Conservation (phyloP, 2,329 filamentous ascomycete species). For the Sclerotinia borealis region DNA sequence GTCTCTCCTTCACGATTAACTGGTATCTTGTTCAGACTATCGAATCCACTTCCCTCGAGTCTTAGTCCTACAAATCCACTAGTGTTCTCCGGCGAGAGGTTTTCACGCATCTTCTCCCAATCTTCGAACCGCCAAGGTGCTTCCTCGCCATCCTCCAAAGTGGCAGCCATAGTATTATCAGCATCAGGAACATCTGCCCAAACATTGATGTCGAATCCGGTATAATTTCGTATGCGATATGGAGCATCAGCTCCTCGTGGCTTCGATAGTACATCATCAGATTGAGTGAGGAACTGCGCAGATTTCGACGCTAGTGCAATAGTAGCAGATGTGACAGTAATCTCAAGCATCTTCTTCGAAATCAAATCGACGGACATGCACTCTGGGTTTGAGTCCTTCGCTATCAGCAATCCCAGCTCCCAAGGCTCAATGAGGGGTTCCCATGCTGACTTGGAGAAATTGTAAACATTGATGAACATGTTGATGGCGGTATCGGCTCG, state of each 20-base stretch:
- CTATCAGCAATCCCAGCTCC: slow-evolving; percentile 87
- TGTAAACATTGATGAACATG: slow-evolving; percentile 94
- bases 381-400: slow-evolving; percentile 69
- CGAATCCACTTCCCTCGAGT: slow-evolving; percentile 90
- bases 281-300: slow-evolving; percentile 77
- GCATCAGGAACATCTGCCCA: slow-evolving; percentile 66
- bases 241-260: slow-evolving; percentile 86
- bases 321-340: slow-evolving; percentile 87
- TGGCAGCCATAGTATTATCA: slow-evolving; percentile 66
- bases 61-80: slow-evolving; percentile 74
- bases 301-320: slow-evolving; percentile 93
- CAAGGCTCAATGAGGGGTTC: slow-evolving; percentile 94
- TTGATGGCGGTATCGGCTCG: slow-evolving; percentile 87
- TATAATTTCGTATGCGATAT: slow-evolving; percentile 91
- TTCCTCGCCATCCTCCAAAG: slow-evolving; percentile 82
- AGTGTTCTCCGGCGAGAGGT: slow-evolving; percentile 74
- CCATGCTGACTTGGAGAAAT: slow-evolving; percentile 98
- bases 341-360: slow-evolving; percentile 84
- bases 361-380: slow-evolving; percentile 76
- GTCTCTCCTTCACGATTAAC: slow-evolving; percentile 93
- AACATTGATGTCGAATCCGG: slow-evolving; percentile 82
- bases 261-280: slow-evolving; percentile 85
- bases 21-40: slow-evolving; percentile 79
- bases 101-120: slow-evolving; percentile 93
- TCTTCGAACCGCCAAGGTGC: slow-evolving; percentile 95